Evolutionary conservation across 352 stramenopile species (phyloP).

Genomic region (Pythium dissotocum): DNA sequence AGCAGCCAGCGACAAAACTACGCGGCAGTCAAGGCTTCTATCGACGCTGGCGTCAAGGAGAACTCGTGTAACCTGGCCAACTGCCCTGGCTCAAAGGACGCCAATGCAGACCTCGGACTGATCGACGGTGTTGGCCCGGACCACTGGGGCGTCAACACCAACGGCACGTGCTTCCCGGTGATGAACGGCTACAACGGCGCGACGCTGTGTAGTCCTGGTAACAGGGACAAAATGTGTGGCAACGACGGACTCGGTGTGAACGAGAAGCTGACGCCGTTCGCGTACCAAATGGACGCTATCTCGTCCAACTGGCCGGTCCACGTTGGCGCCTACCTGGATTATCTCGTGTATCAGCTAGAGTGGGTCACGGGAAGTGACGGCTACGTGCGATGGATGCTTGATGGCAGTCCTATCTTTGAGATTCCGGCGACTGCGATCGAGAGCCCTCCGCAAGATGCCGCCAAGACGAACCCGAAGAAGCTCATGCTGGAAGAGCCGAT

Average conservation of each 20-base stretch:
- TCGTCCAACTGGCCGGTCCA: slow-evolving; percentile 49
- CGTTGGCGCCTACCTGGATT: slow-evolving; percentile 45
- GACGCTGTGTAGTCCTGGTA: slow-evolving; percentile 51
- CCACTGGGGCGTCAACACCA: slow-evolving; percentile 63
- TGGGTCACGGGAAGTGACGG: slow-evolving; percentile 54
- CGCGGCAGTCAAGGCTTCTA: slow-evolving; percentile 31
- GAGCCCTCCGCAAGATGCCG: slow-evolving; percentile 37
- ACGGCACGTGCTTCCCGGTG: slow-evolving; percentile 47
- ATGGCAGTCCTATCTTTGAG: slow-evolving; percentile 53
- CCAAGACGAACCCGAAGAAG: slow-evolving; percentile 44
- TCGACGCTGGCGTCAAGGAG: slow-evolving; percentile 39
- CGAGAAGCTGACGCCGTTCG: slow-evolving; percentile 42
- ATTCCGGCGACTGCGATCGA: slow-evolving; percentile 49
- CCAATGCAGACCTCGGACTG: slow-evolving; percentile 35
- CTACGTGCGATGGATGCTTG: slow-evolving; percentile 56
- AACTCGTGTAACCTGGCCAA: slow-evolving; percentile 38
- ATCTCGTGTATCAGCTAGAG: slow-evolving; percentile 56
- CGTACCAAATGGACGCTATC: slow-evolving; percentile 69
- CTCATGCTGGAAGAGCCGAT: slow-evolving; percentile 65
- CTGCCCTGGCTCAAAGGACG: slow-evolving; percentile 45
- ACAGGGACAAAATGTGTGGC: slow-evolving; percentile 39
- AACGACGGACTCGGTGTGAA: slow-evolving; percentile 26
- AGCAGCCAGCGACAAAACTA: neutral
- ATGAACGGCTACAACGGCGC: slow-evolving; percentile 54
- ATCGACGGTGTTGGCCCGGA: slow-evolving; percentile 32